Evolutionary conservation across 2,329 filamentous ascomycete species (phyloP).

Genomic region (Fusarium chlamydosporum): DNA sequence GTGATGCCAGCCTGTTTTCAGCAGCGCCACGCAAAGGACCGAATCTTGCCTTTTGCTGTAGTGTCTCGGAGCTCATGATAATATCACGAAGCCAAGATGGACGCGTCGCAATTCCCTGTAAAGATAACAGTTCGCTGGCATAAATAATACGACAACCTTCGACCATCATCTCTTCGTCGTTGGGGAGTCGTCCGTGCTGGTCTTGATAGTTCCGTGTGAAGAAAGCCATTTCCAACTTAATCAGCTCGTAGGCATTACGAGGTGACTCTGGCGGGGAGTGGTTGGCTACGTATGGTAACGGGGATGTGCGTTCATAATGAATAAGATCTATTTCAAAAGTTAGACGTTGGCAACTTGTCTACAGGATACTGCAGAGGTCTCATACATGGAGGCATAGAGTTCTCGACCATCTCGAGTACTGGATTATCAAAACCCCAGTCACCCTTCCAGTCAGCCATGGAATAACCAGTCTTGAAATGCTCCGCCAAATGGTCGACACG

Average conservation of each 20-base stretch:
- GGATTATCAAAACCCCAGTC: slow-evolving; percentile 76
- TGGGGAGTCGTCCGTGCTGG: slow-evolving; percentile 58
- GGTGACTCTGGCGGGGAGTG: slow-evolving; percentile 62
- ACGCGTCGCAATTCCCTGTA: slow-evolving; percentile 57
- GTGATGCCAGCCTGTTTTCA: slow-evolving; percentile 63
- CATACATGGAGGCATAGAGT: slow-evolving; percentile 76
- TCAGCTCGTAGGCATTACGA: slow-evolving; percentile 71
- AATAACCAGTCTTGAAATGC: slow-evolving; percentile 75
- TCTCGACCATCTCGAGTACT: slow-evolving; percentile 74
- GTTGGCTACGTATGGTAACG: slow-evolving; percentile 67
- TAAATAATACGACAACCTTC: slow-evolving; percentile 73
- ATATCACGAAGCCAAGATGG: slow-evolving; percentile 72
- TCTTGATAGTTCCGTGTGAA: slow-evolving; percentile 64
- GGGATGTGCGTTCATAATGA: slow-evolving; percentile 72
- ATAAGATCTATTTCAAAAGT: slow-evolving; percentile 70
- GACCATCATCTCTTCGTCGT: slow-evolving; percentile 68
- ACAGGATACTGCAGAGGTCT: slow-evolving; percentile 56
- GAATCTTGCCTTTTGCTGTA: slow-evolving; percentile 62
- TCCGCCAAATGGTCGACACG: slow-evolving; percentile 75
- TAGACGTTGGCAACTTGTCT: slow-evolving; percentile 58
- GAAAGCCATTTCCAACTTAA: slow-evolving; percentile 70
- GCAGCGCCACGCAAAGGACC: slow-evolving; percentile 62
- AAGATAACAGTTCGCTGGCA: slow-evolving; percentile 64
- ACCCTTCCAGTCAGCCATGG: slow-evolving; percentile 78
- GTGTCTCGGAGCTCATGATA: slow-evolving; percentile 64